Evolutionary conservation across 805 yeast species (phyloP), one percentile per base, ranked within the genome.

Genomic region (Cyberlindnera meyerae): DNA sequence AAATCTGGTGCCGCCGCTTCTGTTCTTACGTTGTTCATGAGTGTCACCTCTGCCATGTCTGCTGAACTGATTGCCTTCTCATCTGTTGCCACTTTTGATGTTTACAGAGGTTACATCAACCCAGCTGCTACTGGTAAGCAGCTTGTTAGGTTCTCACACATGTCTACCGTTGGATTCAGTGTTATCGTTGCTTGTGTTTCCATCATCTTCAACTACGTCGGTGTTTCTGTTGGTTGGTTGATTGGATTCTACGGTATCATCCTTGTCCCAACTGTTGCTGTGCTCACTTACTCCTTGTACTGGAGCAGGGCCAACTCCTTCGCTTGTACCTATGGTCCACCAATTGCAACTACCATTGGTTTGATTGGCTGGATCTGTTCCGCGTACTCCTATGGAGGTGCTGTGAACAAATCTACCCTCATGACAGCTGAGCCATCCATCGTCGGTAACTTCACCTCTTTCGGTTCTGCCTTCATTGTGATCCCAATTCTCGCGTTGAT

Each of bases 31-130:
- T 36, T 67, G 8, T 68, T 64, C 48, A 60, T 66, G 68, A 56
- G 71, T 20, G 69, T 61, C 15, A 67, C 72, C 4, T 62, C 70
- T 12, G 69, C 72, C 3, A 51, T 62, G 26, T 60, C 67, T 13
- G 68, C 70, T 5, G 71, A 66, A 38, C 47, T 65, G 33, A 63
- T 66, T 42, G 70, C 70, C 4, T 58, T 65, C 38, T 61, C 70
- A 0, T 60, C 70, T 1, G 57, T 66, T 11, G 33, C 52, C 4
- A 61, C 70, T 2, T 66, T 63, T 45, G 72, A 67, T 43, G 47
- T 68, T 24, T 67, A 62, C 48, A 57, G 64, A 48, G 52, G 57
- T 6, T 68, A 67, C 42, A 47, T 65, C 36, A 61, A 63, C 15
- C 70, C 68, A 11, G 31, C 48, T 7, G 72, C 73, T 4, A 44